Conservation (phyloP, 139 green algal genomes). For the Diplosphaera chodatii region DNA sequence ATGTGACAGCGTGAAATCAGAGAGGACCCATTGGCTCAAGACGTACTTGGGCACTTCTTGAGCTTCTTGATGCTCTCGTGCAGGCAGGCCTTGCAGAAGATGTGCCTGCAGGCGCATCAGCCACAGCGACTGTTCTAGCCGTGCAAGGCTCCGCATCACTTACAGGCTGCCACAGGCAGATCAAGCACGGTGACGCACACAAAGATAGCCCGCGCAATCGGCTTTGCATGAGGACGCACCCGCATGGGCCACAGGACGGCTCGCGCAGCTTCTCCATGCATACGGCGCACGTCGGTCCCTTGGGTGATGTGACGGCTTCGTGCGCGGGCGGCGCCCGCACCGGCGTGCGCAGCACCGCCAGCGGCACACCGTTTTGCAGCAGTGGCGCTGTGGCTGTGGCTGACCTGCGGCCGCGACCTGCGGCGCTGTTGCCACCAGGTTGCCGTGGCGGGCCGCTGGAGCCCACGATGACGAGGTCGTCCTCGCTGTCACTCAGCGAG, state of each 20-base stretch:
- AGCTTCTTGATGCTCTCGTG: constrained; percentile 25
- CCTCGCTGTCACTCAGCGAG: background rate
- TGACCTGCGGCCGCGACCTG: too few species aligned
- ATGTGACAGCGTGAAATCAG: too few species aligned
- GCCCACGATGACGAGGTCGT: constrained; percentile 15
- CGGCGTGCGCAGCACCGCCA: background rate
- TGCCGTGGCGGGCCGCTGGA: constrained; percentile 4
- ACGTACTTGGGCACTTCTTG: constrained; percentile 50
- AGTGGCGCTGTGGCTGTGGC: background rate
- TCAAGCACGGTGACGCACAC: background rate
- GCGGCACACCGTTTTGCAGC: constrained; percentile 1
- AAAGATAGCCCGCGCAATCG: too few species aligned
- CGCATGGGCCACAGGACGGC: constrained; percentile 34
- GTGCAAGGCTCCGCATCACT: too few species aligned
- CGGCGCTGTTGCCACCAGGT: background rate
- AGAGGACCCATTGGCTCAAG: too few species aligned
- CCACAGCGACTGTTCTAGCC: too few species aligned
- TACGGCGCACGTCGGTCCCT: constrained; percentile 33
- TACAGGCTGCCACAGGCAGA: too few species aligned
- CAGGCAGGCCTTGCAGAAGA: constrained; percentile 52
- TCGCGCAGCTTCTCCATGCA: constrained; percentile 41
- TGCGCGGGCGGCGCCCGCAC: constrained; percentile 9
- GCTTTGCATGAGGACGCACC: constrained; percentile 12
- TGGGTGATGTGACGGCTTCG: background rate
- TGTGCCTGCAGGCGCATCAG: constrained; percentile 30